phyloP scores from a whole-genome alignment of 768 basidiomycete species.

The Suillus subaureus region DNA sequence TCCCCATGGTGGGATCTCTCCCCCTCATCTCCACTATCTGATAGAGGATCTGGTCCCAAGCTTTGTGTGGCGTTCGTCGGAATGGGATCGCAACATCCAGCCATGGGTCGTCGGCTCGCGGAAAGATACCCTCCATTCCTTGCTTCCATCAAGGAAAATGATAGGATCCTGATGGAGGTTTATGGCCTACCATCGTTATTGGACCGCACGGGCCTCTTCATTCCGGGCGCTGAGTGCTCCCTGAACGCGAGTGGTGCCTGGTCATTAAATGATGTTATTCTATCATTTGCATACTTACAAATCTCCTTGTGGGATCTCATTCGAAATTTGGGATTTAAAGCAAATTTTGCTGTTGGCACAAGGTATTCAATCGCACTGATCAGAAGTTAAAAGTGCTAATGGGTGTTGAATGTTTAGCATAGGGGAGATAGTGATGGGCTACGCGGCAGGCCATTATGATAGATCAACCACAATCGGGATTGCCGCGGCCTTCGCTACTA shows the following conservation, averaged over 20 bases:
- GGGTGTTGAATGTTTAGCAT: constrained; percentile 9
- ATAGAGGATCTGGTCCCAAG: constrained; percentile 24
- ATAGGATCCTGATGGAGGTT: constrained; percentile 33
- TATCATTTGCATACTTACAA: constrained; percentile 37
- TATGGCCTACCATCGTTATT: constrained; percentile 34
- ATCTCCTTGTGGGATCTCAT: constrained; percentile 37
- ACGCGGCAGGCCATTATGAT: constrained; percentile 39
- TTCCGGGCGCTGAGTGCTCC: constrained; percentile 27
- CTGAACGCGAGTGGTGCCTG: constrained; percentile 29
- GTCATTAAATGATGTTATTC: constrained; percentile 36
- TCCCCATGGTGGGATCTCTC: not conserved
- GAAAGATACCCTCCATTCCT: constrained; percentile 35
- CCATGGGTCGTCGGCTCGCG: constrained; percentile 39
- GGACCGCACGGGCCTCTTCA: constrained; percentile 36
- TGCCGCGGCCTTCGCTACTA: constrained; percentile 38
- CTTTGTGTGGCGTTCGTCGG: constrained; percentile 38
- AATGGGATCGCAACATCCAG: constrained; percentile 38
- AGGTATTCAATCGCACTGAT: constrained; percentile 18
- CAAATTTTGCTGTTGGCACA: constrained; percentile 38
- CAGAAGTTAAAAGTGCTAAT: constrained; percentile 12
- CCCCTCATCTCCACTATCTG: constrained; percentile 3
- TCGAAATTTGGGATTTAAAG: constrained; percentile 31
- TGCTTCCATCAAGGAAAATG: constrained; percentile 30
- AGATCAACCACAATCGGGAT: constrained; percentile 36
- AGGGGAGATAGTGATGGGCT: constrained; percentile 41